Base-by-base conservation (phyloP, 805 yeast species). In the Wickerhamomyces alni region DNA sequence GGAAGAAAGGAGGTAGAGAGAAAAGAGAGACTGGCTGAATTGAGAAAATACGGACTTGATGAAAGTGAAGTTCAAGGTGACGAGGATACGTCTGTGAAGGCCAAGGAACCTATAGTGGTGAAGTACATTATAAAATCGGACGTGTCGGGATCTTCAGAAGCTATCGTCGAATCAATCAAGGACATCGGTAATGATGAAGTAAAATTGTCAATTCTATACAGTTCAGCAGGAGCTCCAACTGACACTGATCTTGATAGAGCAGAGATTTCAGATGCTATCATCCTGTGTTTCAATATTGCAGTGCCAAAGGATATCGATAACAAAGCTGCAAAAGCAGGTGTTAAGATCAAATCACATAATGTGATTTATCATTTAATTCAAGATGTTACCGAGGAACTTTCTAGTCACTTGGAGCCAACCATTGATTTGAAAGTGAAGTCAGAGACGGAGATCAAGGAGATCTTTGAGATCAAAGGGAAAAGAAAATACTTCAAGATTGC, bases 71-170 rank as follows among this genome's bases (percentile, higher is more conserved):
- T 51, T 9, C 24, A 21, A 2, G 50, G 51, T 2, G 43, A 51
- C 18, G 61, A 50, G 4, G 51, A 54, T 4, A 43, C 47, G 2
- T 30, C 17, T n/a, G 32, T 19, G 18, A 59, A 57, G 6, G 52
- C 47, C 6, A 31, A 40, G 22, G 58, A 63, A 12, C 52, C 46
- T 41, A 33, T 44, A 31, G 63, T 62, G 11, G 62, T 77, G 5
- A 76, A 77, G 24, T 87, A 81, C 47, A 80, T 93, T 21, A 68
- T 93, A 27, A 87, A 86, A 56, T 85, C 96, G 0, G 99, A 93
- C 62, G 97, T 91, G 1, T 80, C 82, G 49, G 99, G 99, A 0
- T 89, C 98, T 1, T 84, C 86, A 0, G 99, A 93, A 57, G 99
- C 99, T 2, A 84, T 93, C 26, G 72, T 67, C 29, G 96, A 89